Evolutionary conservation across 208 protist genomes (phyloP).

Genomic region (Leishmania arabica): DNA sequence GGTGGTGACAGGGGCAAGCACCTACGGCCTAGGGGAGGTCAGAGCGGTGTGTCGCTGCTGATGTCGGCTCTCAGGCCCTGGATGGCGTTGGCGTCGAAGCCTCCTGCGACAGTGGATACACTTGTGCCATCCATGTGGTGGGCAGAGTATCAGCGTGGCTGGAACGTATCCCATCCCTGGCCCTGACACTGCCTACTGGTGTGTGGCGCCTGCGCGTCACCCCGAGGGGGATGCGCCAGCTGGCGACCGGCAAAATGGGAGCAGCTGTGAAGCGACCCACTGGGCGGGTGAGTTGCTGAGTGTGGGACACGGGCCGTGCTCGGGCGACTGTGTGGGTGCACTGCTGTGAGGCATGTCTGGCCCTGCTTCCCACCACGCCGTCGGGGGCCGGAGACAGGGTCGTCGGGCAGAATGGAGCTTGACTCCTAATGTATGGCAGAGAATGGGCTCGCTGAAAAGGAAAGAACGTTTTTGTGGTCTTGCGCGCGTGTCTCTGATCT

Average conservation of each 20-base stretch:
- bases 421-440: neutral
- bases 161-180: neutral
- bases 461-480: neutral
- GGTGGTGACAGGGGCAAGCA: neutral
- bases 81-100: neutral
- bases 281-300: too few species aligned
- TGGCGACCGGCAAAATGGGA: neutral
- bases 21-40: neutral
- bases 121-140: neutral
- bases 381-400: neutral
- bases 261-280: neutral
- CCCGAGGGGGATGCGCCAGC: neutral
- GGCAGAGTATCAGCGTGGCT: neutral
- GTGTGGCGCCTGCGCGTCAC: neutral
- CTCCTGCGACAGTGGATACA: neutral
- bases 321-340: neutral
- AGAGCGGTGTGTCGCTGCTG: neutral
- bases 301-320: neutral
- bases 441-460: neutral
- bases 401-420: neutral
- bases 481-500: too few species aligned
- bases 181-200: neutral
- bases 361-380: neutral
- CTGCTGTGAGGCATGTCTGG: neutral
- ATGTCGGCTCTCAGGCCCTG: neutral